Conservation (phyloP, 2,329 filamentous ascomycete species). For the Alternaria burnsii region DNA sequence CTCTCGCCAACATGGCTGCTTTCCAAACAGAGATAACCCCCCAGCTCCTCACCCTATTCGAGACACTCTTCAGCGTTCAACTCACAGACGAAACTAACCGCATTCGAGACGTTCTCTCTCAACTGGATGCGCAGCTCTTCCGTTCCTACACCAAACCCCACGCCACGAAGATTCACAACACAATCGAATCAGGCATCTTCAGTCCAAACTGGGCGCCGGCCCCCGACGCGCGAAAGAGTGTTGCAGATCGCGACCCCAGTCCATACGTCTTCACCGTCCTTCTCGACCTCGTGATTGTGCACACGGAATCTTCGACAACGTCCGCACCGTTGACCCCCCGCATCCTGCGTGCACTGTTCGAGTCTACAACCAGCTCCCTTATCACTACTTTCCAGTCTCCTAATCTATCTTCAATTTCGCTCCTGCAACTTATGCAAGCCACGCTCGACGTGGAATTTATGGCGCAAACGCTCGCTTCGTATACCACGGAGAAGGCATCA, state of each 20-base stretch:
- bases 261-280: slow-evolving; percentile 91
- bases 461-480: slow-evolving; percentile 89
- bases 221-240: slow-evolving; percentile 40
- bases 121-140: slow-evolving; percentile 92
- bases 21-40: slow-evolving; percentile 85
- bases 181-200: slow-evolving; percentile 76
- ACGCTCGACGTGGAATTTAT: slow-evolving; percentile 98
- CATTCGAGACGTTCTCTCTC: slow-evolving; percentile 85
- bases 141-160: slow-evolving; percentile 84
- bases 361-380: slow-evolving; percentile 81
- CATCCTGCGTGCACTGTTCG: slow-evolving; percentile 86
- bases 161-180: slow-evolving; percentile 63
- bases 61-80: slow-evolving; percentile 92
- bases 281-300: slow-evolving; percentile 85
- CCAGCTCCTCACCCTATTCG: slow-evolving; percentile 88
- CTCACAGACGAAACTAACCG: slow-evolving; percentile 93
- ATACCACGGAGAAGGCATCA: slow-evolving; percentile 82
- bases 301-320: slow-evolving; percentile 71
- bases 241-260: slow-evolving; percentile 73
- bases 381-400: slow-evolving; percentile 72
- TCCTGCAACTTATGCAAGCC: slow-evolving; percentile 91
- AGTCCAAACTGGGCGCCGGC: slow-evolving; percentile 75
- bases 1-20: slow-evolving; percentile 87
- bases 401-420: slow-evolving; percentile 70
- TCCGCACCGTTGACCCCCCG: slow-evolving; percentile 78